Evolutionary conservation across 768 basidiomycete species (phyloP).

Genomic region (Boletus sp.): DNA sequence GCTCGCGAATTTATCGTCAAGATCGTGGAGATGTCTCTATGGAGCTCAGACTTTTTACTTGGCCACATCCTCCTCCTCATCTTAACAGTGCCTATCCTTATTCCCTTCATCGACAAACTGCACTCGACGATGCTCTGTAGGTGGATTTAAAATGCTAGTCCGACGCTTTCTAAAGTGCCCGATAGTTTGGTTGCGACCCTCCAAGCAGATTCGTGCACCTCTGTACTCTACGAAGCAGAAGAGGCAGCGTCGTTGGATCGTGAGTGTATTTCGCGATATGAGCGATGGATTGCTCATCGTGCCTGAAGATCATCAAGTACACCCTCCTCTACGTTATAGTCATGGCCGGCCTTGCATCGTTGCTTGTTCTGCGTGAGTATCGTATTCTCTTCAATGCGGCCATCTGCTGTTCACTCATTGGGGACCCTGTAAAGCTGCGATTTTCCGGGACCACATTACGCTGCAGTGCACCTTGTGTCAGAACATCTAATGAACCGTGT

Average conservation of each 20-base stretch:
- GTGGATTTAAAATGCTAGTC: conserved; percentile 28
- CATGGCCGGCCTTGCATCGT: conserved; percentile 71
- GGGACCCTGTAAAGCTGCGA: conserved; percentile 48
- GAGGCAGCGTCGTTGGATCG: conserved; percentile 88
- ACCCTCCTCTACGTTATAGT: conserved; percentile 77
- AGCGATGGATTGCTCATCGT: conserved; percentile 4
- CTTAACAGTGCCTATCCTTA: conserved; percentile 76
- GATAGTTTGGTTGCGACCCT: conserved; percentile 91
- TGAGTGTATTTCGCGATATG: conserved; percentile 31
- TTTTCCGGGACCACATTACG: conserved; percentile 79
- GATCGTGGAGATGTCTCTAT: conserved; percentile 95
- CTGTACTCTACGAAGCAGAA: conserved; percentile 94
- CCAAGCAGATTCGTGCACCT: conserved; percentile 90
- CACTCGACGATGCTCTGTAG: conserved; percentile 93
- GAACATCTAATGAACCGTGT: conserved; percentile 65
- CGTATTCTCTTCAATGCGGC: neutral
- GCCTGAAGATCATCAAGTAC: conserved; percentile 75
- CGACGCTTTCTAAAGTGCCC: conserved; percentile 7
- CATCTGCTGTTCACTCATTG: conserved; percentile 9
- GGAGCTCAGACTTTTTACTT: conserved; percentile 92
- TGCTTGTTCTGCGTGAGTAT: conserved; percentile 78
- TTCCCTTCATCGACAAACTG: conserved; percentile 83
- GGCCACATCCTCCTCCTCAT: conserved; percentile 83
- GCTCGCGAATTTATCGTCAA: conserved; percentile 98
- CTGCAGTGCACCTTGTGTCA: conserved; percentile 81